Evolutionary conservation across 2,329 filamentous ascomycete species (phyloP).

Genomic region (Pyricularia pennisetigena): DNA sequence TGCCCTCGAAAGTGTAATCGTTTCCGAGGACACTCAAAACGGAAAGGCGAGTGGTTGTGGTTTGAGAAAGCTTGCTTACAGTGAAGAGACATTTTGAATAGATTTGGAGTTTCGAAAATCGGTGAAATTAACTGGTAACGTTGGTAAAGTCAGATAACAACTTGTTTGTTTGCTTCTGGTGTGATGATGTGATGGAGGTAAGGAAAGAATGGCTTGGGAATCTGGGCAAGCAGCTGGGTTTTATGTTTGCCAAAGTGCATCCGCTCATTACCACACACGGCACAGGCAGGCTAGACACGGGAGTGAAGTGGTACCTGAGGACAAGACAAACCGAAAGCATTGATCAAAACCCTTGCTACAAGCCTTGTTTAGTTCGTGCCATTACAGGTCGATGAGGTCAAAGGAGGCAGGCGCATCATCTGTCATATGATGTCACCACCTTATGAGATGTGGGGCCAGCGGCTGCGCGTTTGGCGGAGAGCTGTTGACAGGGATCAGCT

Average conservation of each 20-base stretch:
- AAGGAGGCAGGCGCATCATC: conserved; percentile 13
- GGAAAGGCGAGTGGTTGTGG: background rate
- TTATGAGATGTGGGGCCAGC: conserved; percentile 5
- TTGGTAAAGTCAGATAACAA: conserved; percentile 3
- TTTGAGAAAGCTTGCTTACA: conserved; percentile 32
- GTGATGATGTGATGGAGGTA: background rate
- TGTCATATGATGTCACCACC: conserved; percentile 32
- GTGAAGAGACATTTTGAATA: conserved; percentile 46
- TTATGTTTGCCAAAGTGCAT: background rate
- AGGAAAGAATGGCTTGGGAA: background rate
- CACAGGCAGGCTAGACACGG: background rate
- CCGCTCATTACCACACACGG: background rate
- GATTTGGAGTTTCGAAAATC: background rate
- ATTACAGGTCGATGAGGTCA: conserved; percentile 3
- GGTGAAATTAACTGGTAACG: background rate
- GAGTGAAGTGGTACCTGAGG: conserved; percentile 6
- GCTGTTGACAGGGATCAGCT: background rate
- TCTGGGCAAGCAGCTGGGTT: background rate
- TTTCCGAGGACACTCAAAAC: background rate
- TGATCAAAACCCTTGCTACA: background rate
- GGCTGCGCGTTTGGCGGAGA: background rate
- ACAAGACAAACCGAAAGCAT: conserved; percentile 1
- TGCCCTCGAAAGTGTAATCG: background rate
- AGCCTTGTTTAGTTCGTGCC: background rate
- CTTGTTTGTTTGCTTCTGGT: background rate